These are phyloP conservation scores for Sicyos baderoa DNA, from an alignment of 306 rosid genomes.

Conservation along the genomic window DNA sequence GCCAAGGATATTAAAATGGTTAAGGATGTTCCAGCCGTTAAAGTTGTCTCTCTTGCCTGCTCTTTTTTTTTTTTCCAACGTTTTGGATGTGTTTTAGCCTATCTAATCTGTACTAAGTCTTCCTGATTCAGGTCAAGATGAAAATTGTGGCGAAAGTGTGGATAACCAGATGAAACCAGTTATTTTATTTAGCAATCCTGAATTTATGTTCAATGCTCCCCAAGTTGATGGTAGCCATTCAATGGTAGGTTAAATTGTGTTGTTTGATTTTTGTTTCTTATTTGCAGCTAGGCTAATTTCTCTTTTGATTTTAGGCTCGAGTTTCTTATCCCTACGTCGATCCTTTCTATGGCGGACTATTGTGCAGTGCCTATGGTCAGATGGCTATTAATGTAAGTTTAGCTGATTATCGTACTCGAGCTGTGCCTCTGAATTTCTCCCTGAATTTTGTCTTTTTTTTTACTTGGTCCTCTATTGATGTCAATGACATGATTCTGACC, in stretches of 20 bases:
- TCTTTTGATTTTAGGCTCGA: constrained; percentile 38
- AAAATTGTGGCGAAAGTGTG: constrained; percentile 28
- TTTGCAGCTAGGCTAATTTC: constrained; percentile 16
- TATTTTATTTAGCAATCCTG: constrained; percentile 33
- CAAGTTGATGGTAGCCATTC: constrained; percentile 35
- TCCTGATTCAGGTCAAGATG: constrained; percentile 34
- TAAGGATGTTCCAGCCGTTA: background rate
- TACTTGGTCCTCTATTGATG: background rate
- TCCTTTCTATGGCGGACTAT: constrained; percentile 42
- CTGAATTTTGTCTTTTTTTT: background rate
- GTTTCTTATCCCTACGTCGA: constrained; percentile 46
- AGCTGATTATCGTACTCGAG: background rate
- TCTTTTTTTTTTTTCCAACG: background rate
- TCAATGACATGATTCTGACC: background rate
- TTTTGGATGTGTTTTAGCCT: background rate
- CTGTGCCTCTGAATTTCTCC: background rate
- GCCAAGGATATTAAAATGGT: background rate
- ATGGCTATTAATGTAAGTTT: constrained; percentile 50
- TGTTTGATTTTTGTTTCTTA: constrained; percentile 20
- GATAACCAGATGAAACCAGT: constrained; percentile 41
- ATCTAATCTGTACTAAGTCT: background rate
- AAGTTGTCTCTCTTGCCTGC: background rate
- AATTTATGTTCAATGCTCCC: constrained; percentile 31
- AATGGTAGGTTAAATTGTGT: constrained; percentile 44
- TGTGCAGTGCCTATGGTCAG: constrained; percentile 40